Evolutionary conservation across 495 filamentous ascomycete genomes (phyloP), one percentile per base, ranked within the genome.

Genomic region (Trichoderma reesei): DNA sequence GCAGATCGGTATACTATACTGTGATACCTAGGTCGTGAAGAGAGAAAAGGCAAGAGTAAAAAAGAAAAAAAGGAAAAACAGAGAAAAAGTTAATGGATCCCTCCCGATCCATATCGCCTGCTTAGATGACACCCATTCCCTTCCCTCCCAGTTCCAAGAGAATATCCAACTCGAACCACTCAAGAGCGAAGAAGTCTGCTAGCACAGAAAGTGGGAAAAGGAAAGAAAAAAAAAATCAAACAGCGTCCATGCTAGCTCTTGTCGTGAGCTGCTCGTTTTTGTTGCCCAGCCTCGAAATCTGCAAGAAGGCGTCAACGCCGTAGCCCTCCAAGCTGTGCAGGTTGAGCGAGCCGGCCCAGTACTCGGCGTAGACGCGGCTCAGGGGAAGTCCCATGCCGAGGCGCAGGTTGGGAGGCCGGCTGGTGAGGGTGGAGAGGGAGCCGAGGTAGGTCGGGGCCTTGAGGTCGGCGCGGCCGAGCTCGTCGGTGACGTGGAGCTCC

Each of bases 251-350:
- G 61, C 82, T 87, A 26, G 92, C 92, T 70, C 92, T 78, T 38
- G 90, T 95, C 11, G 87, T 94, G 61, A 99, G 77, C 72, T 96
- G 92, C 79, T 99, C 94, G 71, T 96, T 96, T 80, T 97, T 97
- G 75, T 99, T 99, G 26, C 94, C 94, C 63, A 99, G 81, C 75
- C 96, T 96, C 6, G 90, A 93, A 42, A 99, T 96, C 74, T 98
- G 93, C 66, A 99, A 74, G 72, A 98, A 99, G 1, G 90, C 93
- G 77, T 99, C 94, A n/a, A 95, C 91, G 2, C 94, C 94, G 68
- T 97, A 99, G 0, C 94, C 94, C 69, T 98, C 94, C 41, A 99
- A 75, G 72, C 88, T 96, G 73, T 98, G 94, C 65, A 98, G 70
- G 72, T 96, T 91, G 33, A 99, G 74, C 71, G 84, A 93, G 1